Conservation (phyloP, 1,284 basidiomycete genomes). For the Prillingera fragicola region DNA sequence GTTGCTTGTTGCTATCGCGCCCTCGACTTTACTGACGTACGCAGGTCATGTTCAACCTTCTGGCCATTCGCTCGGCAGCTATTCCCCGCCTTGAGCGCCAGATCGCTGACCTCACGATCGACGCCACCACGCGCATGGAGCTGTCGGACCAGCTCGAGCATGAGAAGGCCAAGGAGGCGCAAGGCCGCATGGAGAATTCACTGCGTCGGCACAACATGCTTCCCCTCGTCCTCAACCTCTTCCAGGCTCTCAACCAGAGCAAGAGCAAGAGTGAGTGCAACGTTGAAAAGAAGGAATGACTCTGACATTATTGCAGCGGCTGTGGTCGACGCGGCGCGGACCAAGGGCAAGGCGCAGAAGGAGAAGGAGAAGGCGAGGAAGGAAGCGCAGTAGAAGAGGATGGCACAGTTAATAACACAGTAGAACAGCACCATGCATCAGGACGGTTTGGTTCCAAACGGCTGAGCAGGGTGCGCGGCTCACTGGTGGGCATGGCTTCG, state of each 20-base stretch:
- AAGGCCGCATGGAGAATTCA: slow-evolving; percentile 57
- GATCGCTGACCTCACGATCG: slow-evolving; percentile 53
- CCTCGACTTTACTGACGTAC: slow-evolving; percentile 5
- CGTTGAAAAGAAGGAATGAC: slow-evolving; percentile 19
- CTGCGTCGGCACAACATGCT: slow-evolving; percentile 54
- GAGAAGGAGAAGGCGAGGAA: slow-evolving; percentile 40
- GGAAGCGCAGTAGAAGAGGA: slow-evolving; percentile 20
- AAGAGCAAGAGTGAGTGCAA: slow-evolving; percentile 25
- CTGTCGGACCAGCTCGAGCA: slow-evolving; percentile 61
- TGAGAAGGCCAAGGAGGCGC: slow-evolving; percentile 68
- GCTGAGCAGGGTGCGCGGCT: no score
- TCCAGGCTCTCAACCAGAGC: slow-evolving; percentile 39
- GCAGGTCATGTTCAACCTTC: slow-evolving; percentile 83
- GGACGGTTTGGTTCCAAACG: no score
- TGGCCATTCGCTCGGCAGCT: slow-evolving; percentile 75
- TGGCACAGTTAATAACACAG: no score
- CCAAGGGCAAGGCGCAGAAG: slow-evolving; percentile 34
- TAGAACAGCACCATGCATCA: no score
- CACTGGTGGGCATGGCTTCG: no score
- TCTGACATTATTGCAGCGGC: slow-evolving; percentile 1
- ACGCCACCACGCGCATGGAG: slow-evolving; percentile 51
- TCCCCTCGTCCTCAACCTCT: slow-evolving; percentile 30
- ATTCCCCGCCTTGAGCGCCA: slow-evolving; percentile 61
- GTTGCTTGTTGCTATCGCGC: not conserved
- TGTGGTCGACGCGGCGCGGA: slow-evolving; percentile 19